Conservation (phyloP, 2,329 filamentous ascomycete genomes). For the Sclerotinia subarctica region DNA sequence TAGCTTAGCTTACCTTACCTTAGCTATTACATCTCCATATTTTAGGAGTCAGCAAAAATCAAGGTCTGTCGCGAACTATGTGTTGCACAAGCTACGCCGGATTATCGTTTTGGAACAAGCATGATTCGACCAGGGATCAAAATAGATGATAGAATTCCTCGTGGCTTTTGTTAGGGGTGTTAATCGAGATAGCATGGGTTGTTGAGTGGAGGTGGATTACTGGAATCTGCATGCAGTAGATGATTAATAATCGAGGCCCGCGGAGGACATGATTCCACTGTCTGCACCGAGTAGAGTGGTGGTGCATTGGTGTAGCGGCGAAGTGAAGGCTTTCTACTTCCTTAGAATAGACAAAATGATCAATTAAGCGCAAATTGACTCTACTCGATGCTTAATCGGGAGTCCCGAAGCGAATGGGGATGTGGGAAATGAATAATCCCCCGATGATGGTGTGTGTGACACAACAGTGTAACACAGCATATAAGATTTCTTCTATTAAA, state of each 20-base stretch:
- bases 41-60: neutral
- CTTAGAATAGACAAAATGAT: neutral
- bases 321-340: neutral
- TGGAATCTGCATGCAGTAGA: slow-evolving; percentile 1
- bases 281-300: no score
- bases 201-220: slow-evolving; percentile 11
- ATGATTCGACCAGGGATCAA: slow-evolving; percentile 14
- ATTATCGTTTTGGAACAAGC: slow-evolving; percentile 6
- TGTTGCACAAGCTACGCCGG: slow-evolving; percentile 14
- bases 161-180: slow-evolving; percentile 18
- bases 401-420: neutral
- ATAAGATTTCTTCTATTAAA: neutral
- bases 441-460: neutral
- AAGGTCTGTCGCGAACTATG: neutral
- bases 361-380: neutral
- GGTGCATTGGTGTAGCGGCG: neutral
- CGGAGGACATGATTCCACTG: neutral
- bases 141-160: slow-evolving; percentile 18
- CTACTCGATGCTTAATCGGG: neutral
- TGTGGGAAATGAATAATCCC: neutral
- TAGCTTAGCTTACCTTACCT: neutral
- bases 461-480: neutral
- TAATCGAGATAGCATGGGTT: slow-evolving; percentile 12
- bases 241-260: slow-evolving; percentile 3
- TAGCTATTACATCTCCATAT: neutral